Percentiles rank a stretch among this genome's conserved stretches.
Evolutionary conservation across 2,329 filamentous ascomycete genomes (phyloP).

Genomic region (Colletotrichum sp.): DNA sequence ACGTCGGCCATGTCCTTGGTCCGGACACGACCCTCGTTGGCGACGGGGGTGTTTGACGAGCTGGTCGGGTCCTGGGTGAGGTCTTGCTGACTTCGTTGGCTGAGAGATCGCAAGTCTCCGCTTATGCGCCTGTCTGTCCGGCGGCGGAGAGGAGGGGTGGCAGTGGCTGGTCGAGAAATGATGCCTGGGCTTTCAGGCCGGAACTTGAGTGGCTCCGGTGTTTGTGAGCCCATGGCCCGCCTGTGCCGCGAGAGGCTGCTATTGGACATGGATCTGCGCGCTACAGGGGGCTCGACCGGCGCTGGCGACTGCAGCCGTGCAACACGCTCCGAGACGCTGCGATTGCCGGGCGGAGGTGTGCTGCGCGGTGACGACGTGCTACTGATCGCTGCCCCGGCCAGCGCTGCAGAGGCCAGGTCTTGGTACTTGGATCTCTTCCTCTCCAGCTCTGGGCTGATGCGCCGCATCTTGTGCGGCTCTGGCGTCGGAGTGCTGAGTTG

Average conservation of each 20-base stretch:
- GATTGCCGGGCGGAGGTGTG: constrained; percentile 21
- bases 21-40: constrained; percentile 86
- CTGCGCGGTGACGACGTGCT: constrained; percentile 20
- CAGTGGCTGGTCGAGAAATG: constrained; percentile 52
- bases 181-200: constrained; percentile 68
- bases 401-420: constrained; percentile 34
- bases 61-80: constrained; percentile 21
- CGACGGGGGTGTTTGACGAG: constrained; percentile 65
- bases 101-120: constrained; percentile 76
- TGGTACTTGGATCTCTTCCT: constrained; percentile 28
- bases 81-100: constrained; percentile 51
- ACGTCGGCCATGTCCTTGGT: constrained; percentile 89
- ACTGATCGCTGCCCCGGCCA: constrained; percentile 21
- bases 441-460: constrained; percentile 21
- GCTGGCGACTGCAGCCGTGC: constrained; percentile 21
- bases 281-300: constrained; percentile 22
- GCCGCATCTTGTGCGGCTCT: constrained; percentile 48
- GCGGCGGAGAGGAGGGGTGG: constrained; percentile 74
- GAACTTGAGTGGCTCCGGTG: constrained; percentile 57
- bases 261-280: constrained; percentile 55
- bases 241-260: constrained; percentile 55
- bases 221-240: constrained; percentile 27
- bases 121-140: constrained; percentile 71
- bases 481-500: constrained; percentile 36
- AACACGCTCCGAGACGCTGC: constrained; percentile 43